Conservation (phyloP, 108 stramenopile species). For the Asterionellopsis glacialis region DNA sequence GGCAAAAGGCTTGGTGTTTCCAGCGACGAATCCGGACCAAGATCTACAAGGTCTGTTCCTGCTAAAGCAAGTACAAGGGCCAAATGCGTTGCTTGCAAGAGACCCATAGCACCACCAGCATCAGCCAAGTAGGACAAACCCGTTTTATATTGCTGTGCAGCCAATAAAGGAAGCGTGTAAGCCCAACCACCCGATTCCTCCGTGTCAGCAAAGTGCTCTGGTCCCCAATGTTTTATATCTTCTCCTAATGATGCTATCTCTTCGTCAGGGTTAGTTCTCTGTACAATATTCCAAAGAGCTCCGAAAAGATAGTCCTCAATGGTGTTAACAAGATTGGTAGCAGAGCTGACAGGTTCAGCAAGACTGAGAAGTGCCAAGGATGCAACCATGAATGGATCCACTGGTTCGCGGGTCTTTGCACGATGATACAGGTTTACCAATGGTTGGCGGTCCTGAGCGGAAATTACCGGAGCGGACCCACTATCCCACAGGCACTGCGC, state of each 20-base stretch:
- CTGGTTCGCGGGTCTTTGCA: conserved; percentile 15
- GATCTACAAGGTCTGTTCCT: conserved; percentile 7
- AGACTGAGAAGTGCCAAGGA: too few species aligned
- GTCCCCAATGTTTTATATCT: conserved; percentile 64
- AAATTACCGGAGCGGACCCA: conserved; percentile 13
- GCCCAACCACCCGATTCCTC: conserved; percentile 70
- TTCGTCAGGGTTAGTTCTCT: conserved; percentile 19
- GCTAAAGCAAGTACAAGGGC: conserved; percentile 26
- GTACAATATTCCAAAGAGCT: conserved; percentile 48
- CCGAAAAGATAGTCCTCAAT: conserved; percentile 81
- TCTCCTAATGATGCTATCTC: conserved; percentile 45
- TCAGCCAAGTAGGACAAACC: conserved; percentile 64
- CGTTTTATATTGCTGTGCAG: conserved; percentile 67
- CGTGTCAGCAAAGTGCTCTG: conserved; percentile 60
- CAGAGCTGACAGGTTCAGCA: too few species aligned
- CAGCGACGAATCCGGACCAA: conserved; percentile 7
- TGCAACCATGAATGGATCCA: too few species aligned
- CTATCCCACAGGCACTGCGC: conserved; percentile 23
- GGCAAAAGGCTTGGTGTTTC: conserved; percentile 17
- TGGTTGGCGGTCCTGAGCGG: conserved; percentile 5
- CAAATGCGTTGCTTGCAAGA: conserved; percentile 70
- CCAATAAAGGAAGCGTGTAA: conserved; percentile 62
- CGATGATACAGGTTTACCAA: conserved; percentile 24
- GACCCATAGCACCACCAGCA: conserved; percentile 52
- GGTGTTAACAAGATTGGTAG: conserved; percentile 27